phyloP scores from a whole-genome alignment of 169 alveolate genomes.

The Cryptosporidium meleagridis region DNA sequence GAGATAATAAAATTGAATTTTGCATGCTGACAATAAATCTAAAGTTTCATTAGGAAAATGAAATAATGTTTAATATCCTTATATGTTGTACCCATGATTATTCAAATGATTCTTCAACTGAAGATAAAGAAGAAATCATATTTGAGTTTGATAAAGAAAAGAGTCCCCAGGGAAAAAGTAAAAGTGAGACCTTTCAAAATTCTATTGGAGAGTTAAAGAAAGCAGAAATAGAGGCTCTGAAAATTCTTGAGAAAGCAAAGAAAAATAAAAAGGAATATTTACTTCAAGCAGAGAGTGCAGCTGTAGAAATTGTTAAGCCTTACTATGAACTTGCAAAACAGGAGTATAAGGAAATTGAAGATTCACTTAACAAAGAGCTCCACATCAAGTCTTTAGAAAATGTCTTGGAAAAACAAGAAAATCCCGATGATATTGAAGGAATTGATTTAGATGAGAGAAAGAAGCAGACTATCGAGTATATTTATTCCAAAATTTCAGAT shows the following conservation, averaged over 20 bases:
- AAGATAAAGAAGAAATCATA: background rate
- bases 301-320: conserved; percentile 59
- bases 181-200: background rate
- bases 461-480: background rate
- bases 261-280: conserved; percentile 21
- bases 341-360: conserved; percentile 53
- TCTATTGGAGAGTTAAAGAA: conserved; percentile 6
- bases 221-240: conserved; percentile 36
- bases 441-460: background rate
- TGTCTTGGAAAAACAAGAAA: background rate
- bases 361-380: conserved; percentile 29
- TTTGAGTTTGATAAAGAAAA: background rate
- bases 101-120: background rate
- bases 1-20: background rate
- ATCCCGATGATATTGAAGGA: background rate
- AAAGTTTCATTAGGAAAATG: background rate
- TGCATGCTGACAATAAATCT: background rate
- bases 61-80: conserved; percentile 4
- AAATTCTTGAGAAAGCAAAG: conserved; percentile 44
- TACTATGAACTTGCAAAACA: conserved; percentile 59
- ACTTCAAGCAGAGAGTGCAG: conserved; percentile 33
- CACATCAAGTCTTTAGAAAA: conserved; percentile 53
- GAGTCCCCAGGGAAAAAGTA: background rate
- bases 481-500: conserved; percentile 21
- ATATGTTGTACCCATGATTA: background rate